Evolutionary conservation across 2,329 filamentous ascomycete genomes (phyloP).

Genomic region (Botrytis fragariae): DNA sequence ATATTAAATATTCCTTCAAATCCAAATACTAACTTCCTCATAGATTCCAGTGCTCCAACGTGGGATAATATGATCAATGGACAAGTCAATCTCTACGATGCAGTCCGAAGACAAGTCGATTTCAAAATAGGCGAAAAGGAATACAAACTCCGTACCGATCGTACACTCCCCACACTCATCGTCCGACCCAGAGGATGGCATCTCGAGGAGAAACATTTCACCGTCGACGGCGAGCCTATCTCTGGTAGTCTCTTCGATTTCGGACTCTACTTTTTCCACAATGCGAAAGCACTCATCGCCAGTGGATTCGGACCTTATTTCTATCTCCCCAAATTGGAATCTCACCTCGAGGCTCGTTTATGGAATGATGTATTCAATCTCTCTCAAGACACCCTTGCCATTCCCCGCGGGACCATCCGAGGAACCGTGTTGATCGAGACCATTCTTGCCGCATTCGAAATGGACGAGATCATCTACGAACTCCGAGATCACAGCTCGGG

Average conservation of each 20-base stretch:
- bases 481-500: constrained; percentile 94
- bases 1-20: not conserved
- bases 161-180: constrained; percentile 83
- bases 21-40: constrained; percentile 17
- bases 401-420: constrained; percentile 87
- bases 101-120: constrained; percentile 88
- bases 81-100: constrained; percentile 96
- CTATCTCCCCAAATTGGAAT: constrained; percentile 98
- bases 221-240: constrained; percentile 90
- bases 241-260: constrained; percentile 94
- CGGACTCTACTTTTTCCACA: constrained; percentile 99
- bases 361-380: constrained; percentile 99
- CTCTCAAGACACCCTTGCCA: constrained; percentile 86
- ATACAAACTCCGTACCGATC: constrained; percentile 95
- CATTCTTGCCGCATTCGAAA: constrained; percentile 96
- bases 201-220: constrained; percentile 97
- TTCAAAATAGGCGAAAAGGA: constrained; percentile 95
- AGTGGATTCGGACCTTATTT: constrained; percentile 91
- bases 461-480: constrained; percentile 99
- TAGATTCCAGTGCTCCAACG: constrained; percentile 91
- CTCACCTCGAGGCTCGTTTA: constrained; percentile 90
- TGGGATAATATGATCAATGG: constrained; percentile 99
- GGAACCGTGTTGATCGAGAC: constrained; percentile 97
- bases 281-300: constrained; percentile 82
- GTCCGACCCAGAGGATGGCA: constrained; percentile 96